Conservation (phyloP, 306 rosid genomes). For the Cucumis melo region DNA sequence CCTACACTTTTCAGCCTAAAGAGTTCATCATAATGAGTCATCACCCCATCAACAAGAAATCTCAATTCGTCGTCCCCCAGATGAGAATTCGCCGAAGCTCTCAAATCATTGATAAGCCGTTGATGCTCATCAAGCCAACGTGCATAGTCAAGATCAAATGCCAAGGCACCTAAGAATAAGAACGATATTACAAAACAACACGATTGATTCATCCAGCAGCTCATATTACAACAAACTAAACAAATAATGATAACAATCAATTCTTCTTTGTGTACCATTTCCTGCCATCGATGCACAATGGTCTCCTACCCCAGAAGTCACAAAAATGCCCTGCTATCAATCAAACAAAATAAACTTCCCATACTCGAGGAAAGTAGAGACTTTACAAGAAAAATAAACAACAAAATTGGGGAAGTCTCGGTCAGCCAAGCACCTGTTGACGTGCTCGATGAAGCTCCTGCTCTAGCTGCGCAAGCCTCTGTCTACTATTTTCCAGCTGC, state of each 20-base stretch:
- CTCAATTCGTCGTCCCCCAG: slow-evolving; percentile 51
- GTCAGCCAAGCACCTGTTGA: slow-evolving; percentile 40
- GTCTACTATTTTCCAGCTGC: slow-evolving; percentile 56
- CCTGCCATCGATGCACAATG: slow-evolving; percentile 4
- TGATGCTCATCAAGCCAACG: slow-evolving; percentile 78
- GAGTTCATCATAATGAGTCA: slow-evolving; percentile 55
- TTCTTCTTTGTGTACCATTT: neutral
- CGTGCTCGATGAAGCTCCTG: slow-evolving; percentile 63
- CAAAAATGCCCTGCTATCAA: neutral
- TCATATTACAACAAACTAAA: neutral
- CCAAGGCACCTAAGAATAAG: slow-evolving; percentile 41
- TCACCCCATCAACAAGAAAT: slow-evolving; percentile 51
- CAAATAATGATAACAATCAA: neutral
- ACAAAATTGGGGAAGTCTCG: neutral
- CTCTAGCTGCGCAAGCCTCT: slow-evolving; percentile 55
- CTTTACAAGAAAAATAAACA: neutral
- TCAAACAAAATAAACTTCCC: neutral
- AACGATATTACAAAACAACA: neutral
- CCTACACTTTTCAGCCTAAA: slow-evolving; percentile 60
- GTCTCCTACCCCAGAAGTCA: neutral
- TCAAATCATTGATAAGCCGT: slow-evolving; percentile 38
- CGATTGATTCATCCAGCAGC: neutral
- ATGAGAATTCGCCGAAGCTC: slow-evolving; percentile 50
- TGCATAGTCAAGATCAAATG: slow-evolving; percentile 58
- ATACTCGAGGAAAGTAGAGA: neutral